Evolutionary conservation across 306 rosid genomes (phyloP).

Genomic region (Dalbergia cochinchinensis): DNA sequence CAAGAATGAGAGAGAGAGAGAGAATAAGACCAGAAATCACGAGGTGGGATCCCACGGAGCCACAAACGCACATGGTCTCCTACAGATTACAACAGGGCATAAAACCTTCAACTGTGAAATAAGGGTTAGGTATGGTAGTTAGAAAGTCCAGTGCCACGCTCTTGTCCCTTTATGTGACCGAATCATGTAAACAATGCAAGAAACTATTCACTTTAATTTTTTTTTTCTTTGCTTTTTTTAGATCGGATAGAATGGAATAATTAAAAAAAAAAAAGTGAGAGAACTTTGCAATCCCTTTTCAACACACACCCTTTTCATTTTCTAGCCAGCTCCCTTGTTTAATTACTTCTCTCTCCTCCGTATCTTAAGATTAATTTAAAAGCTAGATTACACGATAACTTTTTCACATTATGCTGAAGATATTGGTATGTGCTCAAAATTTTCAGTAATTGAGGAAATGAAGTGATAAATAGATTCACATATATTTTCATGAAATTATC

Average conservation of each 20-base stretch:
- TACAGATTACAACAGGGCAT: slow-evolving; percentile 4
- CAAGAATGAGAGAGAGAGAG: slow-evolving; percentile 22
- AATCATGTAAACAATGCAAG: slow-evolving; percentile 7
- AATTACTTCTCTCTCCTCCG: slow-evolving; percentile 17
- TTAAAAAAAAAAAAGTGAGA: background rate
- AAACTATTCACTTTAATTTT: background rate
- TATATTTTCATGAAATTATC: no score
- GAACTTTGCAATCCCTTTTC: slow-evolving; percentile 33
- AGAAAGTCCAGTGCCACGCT: slow-evolving; percentile 61
- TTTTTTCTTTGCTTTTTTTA: slow-evolving; percentile 10
- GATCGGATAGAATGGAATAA: slow-evolving; percentile 29
- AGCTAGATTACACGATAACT: background rate
- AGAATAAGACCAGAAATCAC: slow-evolving; percentile 36
- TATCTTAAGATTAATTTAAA: background rate
- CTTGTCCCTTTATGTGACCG: slow-evolving; percentile 45
- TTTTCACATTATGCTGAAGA: background rate
- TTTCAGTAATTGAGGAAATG: background rate
- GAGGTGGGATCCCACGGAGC: slow-evolving; percentile 46
- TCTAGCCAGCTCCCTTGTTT: background rate
- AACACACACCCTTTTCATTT: background rate
- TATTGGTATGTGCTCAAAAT: background rate
- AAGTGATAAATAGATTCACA: no score
- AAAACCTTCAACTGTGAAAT: slow-evolving; percentile 50
- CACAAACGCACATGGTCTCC: slow-evolving; percentile 65
- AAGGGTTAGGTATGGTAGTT: slow-evolving; percentile 78